A percentile compares a stretch with the other conserved stretches of the same genome.
Conservation (phyloP, 208 protist genomes). For the Leishmania major region DNA sequence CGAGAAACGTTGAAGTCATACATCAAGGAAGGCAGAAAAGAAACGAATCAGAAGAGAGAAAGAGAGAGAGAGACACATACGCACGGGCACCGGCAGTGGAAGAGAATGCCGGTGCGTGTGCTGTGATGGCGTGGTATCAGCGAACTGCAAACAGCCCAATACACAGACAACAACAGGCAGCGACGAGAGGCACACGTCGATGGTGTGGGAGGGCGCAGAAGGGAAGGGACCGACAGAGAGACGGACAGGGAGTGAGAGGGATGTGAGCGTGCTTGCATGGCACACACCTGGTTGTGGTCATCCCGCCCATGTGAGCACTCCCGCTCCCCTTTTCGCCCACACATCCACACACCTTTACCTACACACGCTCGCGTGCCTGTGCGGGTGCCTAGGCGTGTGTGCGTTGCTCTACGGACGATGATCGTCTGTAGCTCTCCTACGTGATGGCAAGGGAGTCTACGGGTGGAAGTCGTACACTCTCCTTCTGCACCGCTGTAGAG, state of each 20-base stretch:
- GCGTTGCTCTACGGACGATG: not conserved
- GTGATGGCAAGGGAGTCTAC: constrained; percentile 11
- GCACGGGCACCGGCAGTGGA: not conserved
- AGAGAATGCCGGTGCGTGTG: not conserved
- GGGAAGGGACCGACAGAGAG: not conserved
- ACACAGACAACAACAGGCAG: not conserved
- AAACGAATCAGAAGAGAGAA: not conserved
- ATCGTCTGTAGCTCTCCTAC: not conserved
- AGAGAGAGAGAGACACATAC: not conserved
- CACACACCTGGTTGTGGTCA: not conserved
- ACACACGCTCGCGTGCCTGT: not conserved
- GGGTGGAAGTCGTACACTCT: constrained; percentile 10
- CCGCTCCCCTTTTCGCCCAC: not conserved
- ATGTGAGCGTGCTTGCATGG: not conserved
- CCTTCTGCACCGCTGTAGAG: not conserved
- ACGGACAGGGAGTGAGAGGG: not conserved
- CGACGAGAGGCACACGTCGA: too few relatives aligned
- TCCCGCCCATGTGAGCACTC: not conserved
- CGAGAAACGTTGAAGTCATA: not conserved
- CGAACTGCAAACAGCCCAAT: not conserved
- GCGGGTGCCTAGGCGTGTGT: not conserved
- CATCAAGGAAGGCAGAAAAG: not conserved
- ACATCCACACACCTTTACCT: not conserved
- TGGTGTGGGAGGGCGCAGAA: not conserved
- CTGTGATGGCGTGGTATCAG: too few relatives aligned